Base-by-base conservation (phyloP, 208 protist genomes). In the Trypanosoma caninum region DNA sequence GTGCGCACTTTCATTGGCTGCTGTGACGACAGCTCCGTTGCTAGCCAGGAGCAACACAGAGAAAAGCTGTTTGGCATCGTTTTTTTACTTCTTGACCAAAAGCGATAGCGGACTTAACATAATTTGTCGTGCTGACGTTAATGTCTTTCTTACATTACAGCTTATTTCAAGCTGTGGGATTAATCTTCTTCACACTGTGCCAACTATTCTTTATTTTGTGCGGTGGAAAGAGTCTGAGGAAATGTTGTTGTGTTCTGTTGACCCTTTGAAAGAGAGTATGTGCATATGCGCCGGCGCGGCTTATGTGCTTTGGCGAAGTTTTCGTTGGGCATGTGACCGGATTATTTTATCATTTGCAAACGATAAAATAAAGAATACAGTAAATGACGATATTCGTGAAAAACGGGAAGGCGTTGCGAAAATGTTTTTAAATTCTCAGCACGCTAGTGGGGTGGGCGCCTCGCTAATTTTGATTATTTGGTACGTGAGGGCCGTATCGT, bases 101-200 rank as follows among this genome's bases (percentile, higher is more conserved):
- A 75, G 61, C 27, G 41, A 47, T 16, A n/a, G 75, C 42, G 78
- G 72, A 65, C 28, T 54, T 6, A 71, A 80, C 33, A 41, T 85
- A 13, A 59, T 91, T 4, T 45, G 80, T 22, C 71, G 82, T 34
- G 67, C 69, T 0, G 84, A 91, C 52, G 60, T 91, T 18, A 94
- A 91, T 56, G 74, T 89, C 18, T 44, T 94, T 41, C 70, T 94
- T 25, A 83, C 77, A 23, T 41, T 89, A 59, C 87, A 94, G 53
- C 65, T 94, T 10, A n/a, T 87, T 11, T 67, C 73, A 2, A 89
- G 88, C 45, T 47, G 72, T 14, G 67, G 66, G 3, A 84, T 94
- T 38, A 70, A 74, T 45, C 48, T 65, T 14, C 44, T 89, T 22
- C 87, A 94, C 55, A 94, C 87, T n/a, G 40, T 94, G 30, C 87